These are phyloP conservation scores for Mytilinidion resinicola DNA, from an alignment of 495 filamentous ascomycete genomes.

Conservation along the genomic window DNA sequence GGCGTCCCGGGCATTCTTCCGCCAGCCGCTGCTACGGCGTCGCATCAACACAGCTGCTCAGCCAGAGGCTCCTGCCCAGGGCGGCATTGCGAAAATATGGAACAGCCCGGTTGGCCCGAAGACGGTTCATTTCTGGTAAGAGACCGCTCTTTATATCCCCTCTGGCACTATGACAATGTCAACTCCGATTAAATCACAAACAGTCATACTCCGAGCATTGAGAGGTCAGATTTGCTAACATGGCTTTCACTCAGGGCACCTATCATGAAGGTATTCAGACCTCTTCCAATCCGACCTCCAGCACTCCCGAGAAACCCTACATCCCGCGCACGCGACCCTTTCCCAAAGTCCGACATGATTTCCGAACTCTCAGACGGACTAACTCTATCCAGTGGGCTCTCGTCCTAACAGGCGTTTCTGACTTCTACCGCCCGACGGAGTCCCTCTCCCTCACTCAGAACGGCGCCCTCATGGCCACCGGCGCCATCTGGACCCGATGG, in stretches of 20 bases:
- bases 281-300: slow-evolving; percentile 5
- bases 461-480: slow-evolving; percentile 77
- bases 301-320: background rate
- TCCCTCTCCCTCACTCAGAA: slow-evolving; percentile 91
- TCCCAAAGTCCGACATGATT: background rate
- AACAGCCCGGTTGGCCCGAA: slow-evolving; percentile 82
- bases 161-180: background rate
- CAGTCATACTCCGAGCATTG: background rate
- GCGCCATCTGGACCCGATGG: slow-evolving; percentile 96
- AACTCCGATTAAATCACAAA: background rate
- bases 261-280: slow-evolving; percentile 75
- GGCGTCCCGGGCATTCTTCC: slow-evolving; percentile 39
- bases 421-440: slow-evolving; percentile 87
- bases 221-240: background rate
- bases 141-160: background rate
- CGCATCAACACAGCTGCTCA: slow-evolving; percentile 61
- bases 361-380: background rate
- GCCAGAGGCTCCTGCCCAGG: slow-evolving; percentile 40
- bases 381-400: slow-evolving; percentile 61
- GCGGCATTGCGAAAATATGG: slow-evolving; percentile 67
- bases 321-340: background rate
- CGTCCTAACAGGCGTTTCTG: slow-evolving; percentile 84
- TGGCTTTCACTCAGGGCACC: slow-evolving; percentile 60
- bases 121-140: slow-evolving; percentile 97
- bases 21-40: slow-evolving; percentile 48